Conservation (phyloP, 208 protist genomes). For the Crithidia fasciculata region DNA sequence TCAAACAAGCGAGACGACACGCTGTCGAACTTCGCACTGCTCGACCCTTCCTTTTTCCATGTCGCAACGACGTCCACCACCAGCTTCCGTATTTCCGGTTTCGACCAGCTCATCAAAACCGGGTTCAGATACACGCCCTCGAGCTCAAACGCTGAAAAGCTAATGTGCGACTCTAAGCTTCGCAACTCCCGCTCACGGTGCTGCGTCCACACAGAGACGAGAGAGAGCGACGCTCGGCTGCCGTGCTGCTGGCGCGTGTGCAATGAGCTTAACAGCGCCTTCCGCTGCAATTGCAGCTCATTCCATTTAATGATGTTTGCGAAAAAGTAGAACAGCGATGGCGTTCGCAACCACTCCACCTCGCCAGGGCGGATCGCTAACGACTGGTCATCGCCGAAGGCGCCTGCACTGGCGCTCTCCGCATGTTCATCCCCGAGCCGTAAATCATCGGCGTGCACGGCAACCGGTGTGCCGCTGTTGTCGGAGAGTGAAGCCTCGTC, state of each 20-base stretch:
- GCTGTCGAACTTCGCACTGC: constrained; percentile 52
- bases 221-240: constrained; percentile 21
- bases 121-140: constrained; percentile 45
- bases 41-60: constrained; percentile 53
- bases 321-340: constrained; percentile 71
- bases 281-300: constrained; percentile 45
- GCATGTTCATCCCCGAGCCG: background rate
- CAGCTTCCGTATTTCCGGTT: constrained; percentile 34
- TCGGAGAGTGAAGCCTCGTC: constrained; percentile 1
- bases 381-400: constrained; percentile 12
- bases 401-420: background rate
- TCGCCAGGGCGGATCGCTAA: constrained; percentile 19
- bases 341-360: constrained; percentile 63
- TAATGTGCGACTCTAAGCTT: constrained; percentile 36
- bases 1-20: constrained; percentile 54
- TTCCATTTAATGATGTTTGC: constrained; percentile 67
- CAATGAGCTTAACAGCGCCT: background rate
- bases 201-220: constrained; percentile 27
- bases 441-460: constrained; percentile 10
- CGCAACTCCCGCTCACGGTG: constrained; percentile 33
- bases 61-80: constrained; percentile 43
- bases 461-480: constrained; percentile 3
- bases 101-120: constrained; percentile 57
- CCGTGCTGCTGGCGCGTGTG: constrained; percentile 16
- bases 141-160: constrained; percentile 53